Base-by-base conservation (phyloP, 176 grass and related monocot species). In the Chloris gayana region DNA sequence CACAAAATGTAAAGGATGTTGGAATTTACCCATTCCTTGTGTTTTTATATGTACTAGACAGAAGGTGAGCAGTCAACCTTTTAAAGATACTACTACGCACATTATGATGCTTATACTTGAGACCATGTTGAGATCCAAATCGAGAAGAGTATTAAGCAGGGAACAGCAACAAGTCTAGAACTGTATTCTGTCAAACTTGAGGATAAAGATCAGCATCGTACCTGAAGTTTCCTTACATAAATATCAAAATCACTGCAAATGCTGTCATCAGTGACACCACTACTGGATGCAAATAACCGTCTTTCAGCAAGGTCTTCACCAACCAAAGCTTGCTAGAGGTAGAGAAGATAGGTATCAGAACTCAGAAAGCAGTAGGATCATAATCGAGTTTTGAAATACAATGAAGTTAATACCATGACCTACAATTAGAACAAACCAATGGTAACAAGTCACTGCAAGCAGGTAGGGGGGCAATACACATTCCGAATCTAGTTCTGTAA, bases 241-340 rank as follows among this genome's bases (percentile, higher is more conserved):
- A 88, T 88, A 93, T 99, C 97, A 86, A 99, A 86, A 84, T 96
- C 93, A 18, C 85, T 92, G 53, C 78, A 73, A 65, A 86, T 69
- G 83, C 74, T 85, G 41, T 99, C 93, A 85, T 93, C 90, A 58
- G 72, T 50, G 8, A 86, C 58, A 38, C 83, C 67, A 14, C 84
- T 89, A 78, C 74, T 84, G 44, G 89, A 79, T 57, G 88, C 88
- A 93, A 99, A 99, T 88, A 99, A 85, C 38, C 86, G 85, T 32
- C 92, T 88, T 85, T 99, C 93, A 76, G 90, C 97, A 69, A 76
- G 74, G 62, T 99, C 97, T 93, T 99, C 97, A 47, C 97, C 97
- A 51, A 99, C 97, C 78, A 99, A 91, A 80, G 97, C 97, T 99
- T 96, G 91, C 97, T 99, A 75, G 75, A 92, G 24, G 39, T 35